Base-by-base conservation (phyloP, 148 eudicot genomes). In the Silene uniflora region DNA sequence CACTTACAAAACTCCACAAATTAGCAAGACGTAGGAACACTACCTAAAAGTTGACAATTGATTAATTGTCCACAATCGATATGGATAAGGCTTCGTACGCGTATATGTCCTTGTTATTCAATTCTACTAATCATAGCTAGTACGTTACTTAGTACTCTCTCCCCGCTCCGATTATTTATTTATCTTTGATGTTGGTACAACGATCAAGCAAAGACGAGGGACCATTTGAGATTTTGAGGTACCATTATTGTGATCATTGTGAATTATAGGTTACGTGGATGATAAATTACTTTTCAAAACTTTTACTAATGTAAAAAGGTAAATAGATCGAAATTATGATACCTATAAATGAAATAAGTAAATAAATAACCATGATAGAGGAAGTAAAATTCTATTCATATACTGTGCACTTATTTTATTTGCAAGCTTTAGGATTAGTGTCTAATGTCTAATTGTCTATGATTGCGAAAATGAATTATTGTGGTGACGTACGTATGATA, bases 401-500 rank as follows among this genome's bases (percentile, higher is more conserved):
- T 3, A 39, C 44, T 39, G 44, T 10, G 8, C 4, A 25, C 23
- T n/a, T 22, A 60, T 19, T n/a, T n/a, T n/a, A 6, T 18, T 5
- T 18, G 23, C 23, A 59, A 62, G 16, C 6, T 11, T 11, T 39
- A n/a, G 60, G 13, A 65, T 21, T 27, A 32, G 70, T 25, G 23
- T 71, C 23, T 27, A 9, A 49, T 25, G 23, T 71, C 23, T 27
- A 9, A 49, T 3, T 49, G 54, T 49, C 14, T 7, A 77, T 77
- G 32, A 77, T 77, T 77, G 69, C 49, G 49, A 46, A 71, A 62
- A 71, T 61, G 62, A 49, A 71, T 29, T 71, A 78, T 73, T 7
- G n/a, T 47, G 10, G 29, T 61, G 65, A 61, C 65, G 18, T 70
- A 73, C 67, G 72, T 78, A 16, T 56, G 72, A 14, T 73, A 35